Conservation (phyloP, 176 grass and related monocot species). For the Melocanna baccifera region DNA sequence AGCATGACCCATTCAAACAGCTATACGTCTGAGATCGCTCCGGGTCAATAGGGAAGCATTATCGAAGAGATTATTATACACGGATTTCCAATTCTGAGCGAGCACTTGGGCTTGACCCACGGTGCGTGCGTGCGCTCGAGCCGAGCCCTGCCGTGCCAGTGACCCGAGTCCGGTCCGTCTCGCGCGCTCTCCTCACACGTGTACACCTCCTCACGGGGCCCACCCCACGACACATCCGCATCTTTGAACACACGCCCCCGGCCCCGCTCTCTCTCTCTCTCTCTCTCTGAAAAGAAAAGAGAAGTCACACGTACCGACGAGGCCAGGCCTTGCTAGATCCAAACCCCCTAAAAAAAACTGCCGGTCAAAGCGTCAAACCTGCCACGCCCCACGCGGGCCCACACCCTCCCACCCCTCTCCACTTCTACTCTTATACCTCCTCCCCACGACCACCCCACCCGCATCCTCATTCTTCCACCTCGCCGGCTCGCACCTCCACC, state of each 20-base stretch:
- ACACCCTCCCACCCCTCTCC: not conserved
- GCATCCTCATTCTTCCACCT: no score
- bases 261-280: no score
- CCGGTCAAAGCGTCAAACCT: conserved; percentile 86
- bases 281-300: not conserved
- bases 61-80: no score
- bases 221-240: conserved; percentile 28
- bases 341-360: conserved; percentile 27
- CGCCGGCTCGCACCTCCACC: not conserved
- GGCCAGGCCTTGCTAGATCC: conserved; percentile 5
- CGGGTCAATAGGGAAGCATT: no score
- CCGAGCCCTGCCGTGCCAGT: no score
- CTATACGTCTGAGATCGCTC: no score
- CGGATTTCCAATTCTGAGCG: no score
- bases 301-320: not conserved
- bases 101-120: not conserved
- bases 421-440: not conserved
- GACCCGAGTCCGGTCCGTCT: no score
- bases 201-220: not conserved
- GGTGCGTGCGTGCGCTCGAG: no score
- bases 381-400: conserved; percentile 38
- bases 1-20: no score
- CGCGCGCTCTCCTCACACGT: conserved; percentile 27
- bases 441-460: not conserved
- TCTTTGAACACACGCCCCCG: not conserved